A percentile compares a stretch with the other conserved stretches of the same genome.
Conservation (phyloP, 2,329 filamentous ascomycete genomes). For the Cryphonectria japonica region DNA sequence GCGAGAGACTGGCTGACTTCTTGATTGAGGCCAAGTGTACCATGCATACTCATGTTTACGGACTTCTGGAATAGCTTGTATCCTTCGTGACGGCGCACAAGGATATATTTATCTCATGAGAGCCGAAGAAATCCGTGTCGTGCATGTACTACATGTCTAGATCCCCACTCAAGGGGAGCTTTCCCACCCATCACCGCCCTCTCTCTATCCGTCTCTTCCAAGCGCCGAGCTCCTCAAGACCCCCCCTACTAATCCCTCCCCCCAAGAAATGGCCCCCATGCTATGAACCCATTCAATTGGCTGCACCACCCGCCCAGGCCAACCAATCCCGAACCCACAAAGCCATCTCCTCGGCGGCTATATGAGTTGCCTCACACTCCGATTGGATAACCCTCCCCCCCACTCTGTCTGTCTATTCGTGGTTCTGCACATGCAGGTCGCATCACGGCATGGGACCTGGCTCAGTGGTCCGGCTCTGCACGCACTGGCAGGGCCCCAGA, state of each 20-base stretch:
- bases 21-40: neutral
- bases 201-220: neutral
- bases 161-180: neutral
- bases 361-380: slow-evolving; percentile 22
- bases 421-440: slow-evolving; percentile 26
- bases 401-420: slow-evolving; percentile 21
- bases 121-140: neutral
- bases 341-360: neutral
- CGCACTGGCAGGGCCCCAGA: neutral
- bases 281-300: neutral
- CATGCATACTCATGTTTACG: too few species aligned
- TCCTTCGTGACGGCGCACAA: too few species aligned
- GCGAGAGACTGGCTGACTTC: neutral
- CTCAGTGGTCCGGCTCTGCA: slow-evolving; percentile 11
- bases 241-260: neutral
- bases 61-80: too few species aligned
- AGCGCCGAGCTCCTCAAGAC: neutral
- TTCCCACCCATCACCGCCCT: slow-evolving; percentile 9
- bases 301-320: slow-evolving; percentile 16
- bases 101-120: too few species aligned
- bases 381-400: slow-evolving; percentile 24
- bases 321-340: slow-evolving; percentile 5
- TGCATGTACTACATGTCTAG: neutral
- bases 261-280: neutral
- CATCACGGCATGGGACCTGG: slow-evolving; percentile 19